Evolutionary conservation across 1,139 yeast genomes (phyloP).

Genomic region (Lipomyces yarrowii): DNA sequence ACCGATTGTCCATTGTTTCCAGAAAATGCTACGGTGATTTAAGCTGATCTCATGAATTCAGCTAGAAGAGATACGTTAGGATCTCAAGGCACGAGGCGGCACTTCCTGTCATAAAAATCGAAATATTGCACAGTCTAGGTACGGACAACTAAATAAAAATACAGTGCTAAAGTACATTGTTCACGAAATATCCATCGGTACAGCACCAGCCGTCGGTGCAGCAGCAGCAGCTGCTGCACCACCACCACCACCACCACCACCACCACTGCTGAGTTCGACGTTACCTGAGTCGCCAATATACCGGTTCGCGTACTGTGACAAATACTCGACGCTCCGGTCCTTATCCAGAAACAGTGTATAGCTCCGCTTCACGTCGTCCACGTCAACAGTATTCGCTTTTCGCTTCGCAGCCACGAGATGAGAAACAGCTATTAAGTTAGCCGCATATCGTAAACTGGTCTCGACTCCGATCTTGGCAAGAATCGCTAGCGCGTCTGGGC

Average conservation of each 20-base stretch:
- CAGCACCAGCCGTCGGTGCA: constrained; percentile 9
- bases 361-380: constrained; percentile 84
- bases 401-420: constrained; percentile 87
- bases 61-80: constrained; percentile 10
- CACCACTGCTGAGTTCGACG: constrained; percentile 18
- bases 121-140: neutral
- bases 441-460: constrained; percentile 88
- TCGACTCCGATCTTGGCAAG: constrained; percentile 92
- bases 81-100: neutral
- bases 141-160: neutral
- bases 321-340: constrained; percentile 78
- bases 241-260: too few relatives aligned
- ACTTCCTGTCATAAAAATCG: neutral
- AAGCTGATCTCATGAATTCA: constrained; percentile 32
- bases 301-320: constrained; percentile 67
- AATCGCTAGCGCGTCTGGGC: constrained; percentile 81
- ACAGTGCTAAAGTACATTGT: neutral
- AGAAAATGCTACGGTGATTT: constrained; percentile 16
- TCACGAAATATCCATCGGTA: constrained; percentile 26
- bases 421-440: constrained; percentile 90
- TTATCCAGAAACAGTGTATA: constrained; percentile 87
- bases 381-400: constrained; percentile 76
- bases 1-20: constrained; percentile 20
- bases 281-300: constrained; percentile 48
- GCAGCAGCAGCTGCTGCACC: too few relatives aligned